Evolutionary conservation across 805 yeast species (phyloP), one percentile per base, ranked within the genome.

Genomic region (Jamesozyma lodderae): DNA sequence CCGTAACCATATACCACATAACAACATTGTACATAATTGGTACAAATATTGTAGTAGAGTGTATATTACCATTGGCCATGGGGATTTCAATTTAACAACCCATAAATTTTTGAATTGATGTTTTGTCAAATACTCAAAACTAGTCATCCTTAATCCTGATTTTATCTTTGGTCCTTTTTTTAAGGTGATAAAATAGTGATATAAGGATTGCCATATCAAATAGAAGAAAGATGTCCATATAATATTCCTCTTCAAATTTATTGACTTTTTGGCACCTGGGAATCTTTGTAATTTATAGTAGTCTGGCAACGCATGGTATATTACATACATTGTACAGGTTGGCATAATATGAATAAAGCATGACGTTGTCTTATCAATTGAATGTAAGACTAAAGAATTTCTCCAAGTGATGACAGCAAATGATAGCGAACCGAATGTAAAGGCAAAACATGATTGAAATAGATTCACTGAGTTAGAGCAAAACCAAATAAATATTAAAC

Each of bases 381-480:
- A 79, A 55, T 90, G 98, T 34, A 90, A 67, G 7, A 90, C 97
- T 39, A 90, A 67, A 6, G 96, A 87, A 58, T 90, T 90, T 49
- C 95, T 70, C 98, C 97, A 90, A 0, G 96, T 84, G 31, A 90
- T 78, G 17, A 90, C 95, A 0, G 96, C 96, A 72, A 85, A 88
- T 5, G 95, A 74, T 40, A 90, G 63, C 0, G 96, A 85, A 1
- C 97, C 98, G 64, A 81, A 78, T 1, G 92, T 72, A 43, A 90
- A 75, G 8, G 95, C 81, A 60, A 84, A 88, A 47, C 94, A 86
- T 2, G 90, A 73, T 13, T 84, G 75, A 62, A 81, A 90, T 18
- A 90, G 66, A 48, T 78, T 72, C 28, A 69, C 68, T 2, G 94
- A 83, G 24, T 68, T 52, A 0, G 98, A 96, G 44, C 79, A 77